A percentile compares a stretch with the other conserved stretches of the same genome.
These are phyloP conservation scores for Kluyveromyces aestuarii DNA, from an alignment of 805 yeast species.

Conservation along the genomic window DNA sequence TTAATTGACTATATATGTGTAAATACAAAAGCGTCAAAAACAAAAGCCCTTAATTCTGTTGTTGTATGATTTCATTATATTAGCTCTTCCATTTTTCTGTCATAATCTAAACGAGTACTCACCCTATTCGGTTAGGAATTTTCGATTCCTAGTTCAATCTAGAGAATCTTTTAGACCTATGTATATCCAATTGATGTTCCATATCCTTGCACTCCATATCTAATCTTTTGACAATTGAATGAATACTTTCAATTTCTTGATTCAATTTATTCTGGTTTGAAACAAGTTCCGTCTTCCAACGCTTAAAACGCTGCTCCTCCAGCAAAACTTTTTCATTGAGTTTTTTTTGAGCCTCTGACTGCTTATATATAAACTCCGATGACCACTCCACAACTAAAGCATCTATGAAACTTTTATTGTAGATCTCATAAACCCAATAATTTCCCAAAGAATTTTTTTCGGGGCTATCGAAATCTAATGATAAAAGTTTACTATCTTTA, in stretches of 20 bases:
- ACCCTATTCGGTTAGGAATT: not conserved
- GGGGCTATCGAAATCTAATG: conserved; percentile 19
- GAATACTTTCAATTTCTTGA: conserved; percentile 40
- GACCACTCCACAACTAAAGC: conserved; percentile 33
- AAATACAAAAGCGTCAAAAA: too few relatives aligned
- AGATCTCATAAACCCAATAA: conserved; percentile 32
- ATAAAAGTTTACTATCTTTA: conserved; percentile 1
- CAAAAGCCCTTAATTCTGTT: too few relatives aligned
- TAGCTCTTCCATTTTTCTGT: too few relatives aligned
- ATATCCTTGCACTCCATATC: conserved; percentile 26
- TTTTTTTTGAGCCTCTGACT: conserved; percentile 34
- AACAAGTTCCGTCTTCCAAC: conserved; percentile 50
- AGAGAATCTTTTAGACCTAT: not conserved
- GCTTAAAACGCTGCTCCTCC: conserved; percentile 51
- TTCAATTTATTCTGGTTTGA: conserved; percentile 49
- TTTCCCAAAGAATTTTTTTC: conserved; percentile 30
- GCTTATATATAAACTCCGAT: conserved; percentile 39
- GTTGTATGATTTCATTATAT: too few relatives aligned
- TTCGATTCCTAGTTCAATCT: not conserved
- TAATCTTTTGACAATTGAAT: conserved; percentile 29
- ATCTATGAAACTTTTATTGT: conserved; percentile 32
- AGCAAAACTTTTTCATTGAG: conserved; percentile 34
- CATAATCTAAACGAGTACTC: too few relatives aligned
- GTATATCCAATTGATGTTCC: conserved; percentile 9
- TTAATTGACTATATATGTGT: too few relatives aligned